Conservation (phyloP, 371 early-diverging fungal genomes). For the Circinella umbellata region DNA sequence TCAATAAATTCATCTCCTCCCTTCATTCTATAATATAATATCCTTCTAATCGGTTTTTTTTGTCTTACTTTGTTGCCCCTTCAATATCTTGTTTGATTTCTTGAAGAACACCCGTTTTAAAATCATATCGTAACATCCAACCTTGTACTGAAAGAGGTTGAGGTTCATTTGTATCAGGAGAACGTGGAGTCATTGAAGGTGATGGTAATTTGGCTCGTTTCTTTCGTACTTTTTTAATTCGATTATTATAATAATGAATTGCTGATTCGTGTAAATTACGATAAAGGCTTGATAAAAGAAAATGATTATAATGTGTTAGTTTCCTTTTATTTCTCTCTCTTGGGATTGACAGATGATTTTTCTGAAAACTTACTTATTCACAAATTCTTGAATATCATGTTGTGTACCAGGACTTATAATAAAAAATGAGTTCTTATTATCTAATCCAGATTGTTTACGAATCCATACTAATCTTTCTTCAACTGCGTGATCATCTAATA, state of each 20-base stretch:
- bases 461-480: slow-evolving; percentile 70
- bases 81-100: slow-evolving; percentile 84
- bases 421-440: slow-evolving; percentile 67
- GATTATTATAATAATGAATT: slow-evolving; percentile 74
- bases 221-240: slow-evolving; percentile 72
- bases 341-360: too few relatives aligned
- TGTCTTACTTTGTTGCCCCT: slow-evolving; percentile 64
- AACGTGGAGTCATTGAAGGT: slow-evolving; percentile 40
- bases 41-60: background rate
- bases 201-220: slow-evolving; percentile 69
- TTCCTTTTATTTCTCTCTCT: background rate
- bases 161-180: slow-evolving; percentile 38
- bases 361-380: slow-evolving; percentile 55
- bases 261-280: slow-evolving; percentile 71
- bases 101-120: slow-evolving; percentile 76
- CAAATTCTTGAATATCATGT: slow-evolving; percentile 67
- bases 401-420: slow-evolving; percentile 56
- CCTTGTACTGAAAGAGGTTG: slow-evolving; percentile 63
- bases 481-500: slow-evolving; percentile 61
- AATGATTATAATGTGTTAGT: background rate
- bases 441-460: slow-evolving; percentile 69
- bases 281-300: slow-evolving; percentile 54
- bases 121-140: slow-evolving; percentile 86
- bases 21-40: background rate
- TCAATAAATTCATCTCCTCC: background rate